Conservation (phyloP, 306 rosid species). For the Cicer arietinum region DNA sequence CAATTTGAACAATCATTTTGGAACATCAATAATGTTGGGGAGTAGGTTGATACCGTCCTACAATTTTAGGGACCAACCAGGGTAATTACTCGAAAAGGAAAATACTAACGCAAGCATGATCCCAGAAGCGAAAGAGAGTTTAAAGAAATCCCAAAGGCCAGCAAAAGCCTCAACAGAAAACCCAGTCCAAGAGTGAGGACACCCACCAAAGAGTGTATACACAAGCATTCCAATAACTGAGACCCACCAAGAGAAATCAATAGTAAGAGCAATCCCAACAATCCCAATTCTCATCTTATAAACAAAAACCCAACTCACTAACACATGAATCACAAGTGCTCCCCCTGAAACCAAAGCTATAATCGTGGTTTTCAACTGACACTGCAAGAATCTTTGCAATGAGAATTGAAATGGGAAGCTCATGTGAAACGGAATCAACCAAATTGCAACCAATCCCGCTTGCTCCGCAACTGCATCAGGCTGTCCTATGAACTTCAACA, state of each 20-base stretch:
- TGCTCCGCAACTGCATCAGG: constrained; percentile 57
- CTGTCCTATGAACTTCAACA: constrained; percentile 65
- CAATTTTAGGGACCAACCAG: too few species aligned
- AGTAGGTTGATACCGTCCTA: too few species aligned
- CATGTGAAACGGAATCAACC: constrained; percentile 70
- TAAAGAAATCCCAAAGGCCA: constrained; percentile 73
- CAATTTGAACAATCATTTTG: too few species aligned
- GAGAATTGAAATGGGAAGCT: constrained; percentile 72
- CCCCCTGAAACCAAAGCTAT: constrained; percentile 63
- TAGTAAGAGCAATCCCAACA: constrained; percentile 60
- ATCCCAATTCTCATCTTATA: constrained; percentile 53
- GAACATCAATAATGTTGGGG: too few species aligned
- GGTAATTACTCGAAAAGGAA: neutral
- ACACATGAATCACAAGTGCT: constrained; percentile 54
- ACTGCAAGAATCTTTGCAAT: constrained; percentile 69
- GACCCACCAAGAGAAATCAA: constrained; percentile 70
- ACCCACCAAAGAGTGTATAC: constrained; percentile 65
- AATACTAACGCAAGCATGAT: constrained; percentile 66
- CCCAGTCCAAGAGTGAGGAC: constrained; percentile 66
- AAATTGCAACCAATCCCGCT: constrained; percentile 63
- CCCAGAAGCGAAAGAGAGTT: constrained; percentile 75
- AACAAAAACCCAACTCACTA: constrained; percentile 65
- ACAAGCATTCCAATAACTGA: constrained; percentile 57
- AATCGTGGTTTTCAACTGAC: constrained; percentile 61
- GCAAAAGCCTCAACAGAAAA: constrained; percentile 68